Evolutionary conservation across 495 filamentous ascomycete genomes (phyloP), one percentile per base, ranked within the genome.

Genomic region (Arthonia radiata): DNA sequence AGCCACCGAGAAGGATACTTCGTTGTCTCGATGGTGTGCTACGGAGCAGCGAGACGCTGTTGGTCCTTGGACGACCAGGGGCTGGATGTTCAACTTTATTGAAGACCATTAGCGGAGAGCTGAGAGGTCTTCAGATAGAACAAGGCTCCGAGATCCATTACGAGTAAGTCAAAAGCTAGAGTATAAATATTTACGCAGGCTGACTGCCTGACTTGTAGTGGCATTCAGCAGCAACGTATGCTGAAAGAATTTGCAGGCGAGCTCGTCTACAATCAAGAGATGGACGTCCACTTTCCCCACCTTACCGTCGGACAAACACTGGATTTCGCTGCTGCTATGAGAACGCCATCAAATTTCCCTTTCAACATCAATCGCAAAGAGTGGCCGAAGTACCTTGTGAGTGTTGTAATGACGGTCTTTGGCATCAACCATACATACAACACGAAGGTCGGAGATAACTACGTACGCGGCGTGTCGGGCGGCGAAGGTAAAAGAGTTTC

Each of bases 291-390:
- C 36, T 64, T 74, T 37, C 67, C 79, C 2, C 75, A 71, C 2
- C 57, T 91, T 14, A 82, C 76, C 3, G 76, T 90, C 12, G 71
- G 70, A 25, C 70, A 89, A 43, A 91, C 79, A 0, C 59, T 91
- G 4, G 64, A 61, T 1, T 90, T 90, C 38, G 79, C 79, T 0
- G 49, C 80, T n/a, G 68, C 80, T 35, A 71, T 70, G 16, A 83
- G 82, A 42, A 61, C 71, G 3, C 75, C 78, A 2, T 67, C 65
- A 3, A 76, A 78, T 35, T 52, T 73, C 8, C 70, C 71, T 0
- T 54, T 56, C 2, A 71, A 71, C 4, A 53, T 78, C 11, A 61
- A 55, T 12, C 70, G 67, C 31, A 46, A 53, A 1, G 63, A 71
- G 24, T 79, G 76, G 50, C 75, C 77, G 42, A 59, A 71, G 18